Conservation (phyloP, 2,329 filamentous ascomycete species). For the Fusarium compactum region DNA sequence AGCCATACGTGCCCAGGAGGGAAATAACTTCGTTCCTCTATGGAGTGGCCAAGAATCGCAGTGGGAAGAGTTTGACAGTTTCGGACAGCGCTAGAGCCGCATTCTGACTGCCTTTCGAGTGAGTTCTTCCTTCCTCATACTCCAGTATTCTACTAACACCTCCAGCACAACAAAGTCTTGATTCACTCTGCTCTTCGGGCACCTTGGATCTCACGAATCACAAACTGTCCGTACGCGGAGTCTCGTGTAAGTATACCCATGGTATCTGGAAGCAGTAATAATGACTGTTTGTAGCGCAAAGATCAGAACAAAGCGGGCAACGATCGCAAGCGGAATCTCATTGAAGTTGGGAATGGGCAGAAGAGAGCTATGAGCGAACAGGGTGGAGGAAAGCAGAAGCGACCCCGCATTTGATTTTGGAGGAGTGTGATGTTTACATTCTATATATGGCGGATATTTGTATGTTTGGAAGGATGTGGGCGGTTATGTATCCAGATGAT, state of each 20-base stretch:
- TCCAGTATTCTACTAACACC: not conserved
- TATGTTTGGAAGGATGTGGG: not conserved
- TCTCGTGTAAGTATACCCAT: slow-evolving; percentile 21
- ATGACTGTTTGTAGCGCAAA: slow-evolving; percentile 36
- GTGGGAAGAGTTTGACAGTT: slow-evolving; percentile 43
- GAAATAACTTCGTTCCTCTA: slow-evolving; percentile 35
- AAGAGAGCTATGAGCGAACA: slow-evolving; percentile 36
- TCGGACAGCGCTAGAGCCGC: slow-evolving; percentile 43
- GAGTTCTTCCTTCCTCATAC: not conserved
- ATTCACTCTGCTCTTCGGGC: slow-evolving; percentile 44
- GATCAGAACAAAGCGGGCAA: slow-evolving; percentile 43
- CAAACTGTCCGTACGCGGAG: slow-evolving; percentile 39
- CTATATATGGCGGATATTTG: slow-evolving; percentile 4
- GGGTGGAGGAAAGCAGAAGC: slow-evolving; percentile 23
- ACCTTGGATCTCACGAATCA: slow-evolving; percentile 38
- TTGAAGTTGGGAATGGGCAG: slow-evolving; percentile 16
- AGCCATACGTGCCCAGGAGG: slow-evolving; percentile 35
- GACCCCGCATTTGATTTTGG: not conserved
- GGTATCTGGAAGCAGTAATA: rapidly evolving
- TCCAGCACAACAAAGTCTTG: slow-evolving; percentile 39
- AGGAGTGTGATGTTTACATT: not conserved
- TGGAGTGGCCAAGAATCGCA: slow-evolving; percentile 43
- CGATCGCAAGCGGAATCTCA: slow-evolving; percentile 38
- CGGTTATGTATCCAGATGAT: not conserved
- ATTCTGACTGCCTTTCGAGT: slow-evolving; percentile 42